Percentiles rank a stretch among this genome's conserved stretches.
Conservation (phyloP, 306 rosid genomes). For the Quillaja saponaria region DNA sequence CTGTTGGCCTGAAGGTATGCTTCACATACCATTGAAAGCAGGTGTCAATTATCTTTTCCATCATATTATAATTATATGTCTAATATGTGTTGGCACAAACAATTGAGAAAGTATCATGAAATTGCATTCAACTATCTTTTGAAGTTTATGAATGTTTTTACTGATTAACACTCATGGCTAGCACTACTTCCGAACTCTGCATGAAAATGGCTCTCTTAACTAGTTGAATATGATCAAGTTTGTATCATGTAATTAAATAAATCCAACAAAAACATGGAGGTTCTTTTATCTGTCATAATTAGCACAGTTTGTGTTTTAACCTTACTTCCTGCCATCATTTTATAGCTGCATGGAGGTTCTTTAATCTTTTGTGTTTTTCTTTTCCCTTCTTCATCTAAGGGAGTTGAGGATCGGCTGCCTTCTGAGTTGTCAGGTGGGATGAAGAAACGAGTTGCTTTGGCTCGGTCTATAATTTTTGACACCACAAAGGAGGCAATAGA, state of each 20-base stretch:
- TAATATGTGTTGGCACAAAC: constrained; percentile 27
- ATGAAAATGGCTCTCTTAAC: too few relatives aligned
- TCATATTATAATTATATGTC: constrained; percentile 6
- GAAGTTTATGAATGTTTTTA: background rate
- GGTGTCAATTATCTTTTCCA: constrained; percentile 6
- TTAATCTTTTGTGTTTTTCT: constrained; percentile 4
- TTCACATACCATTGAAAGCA: constrained; percentile 19
- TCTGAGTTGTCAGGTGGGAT: constrained; percentile 99
- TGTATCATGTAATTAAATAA: too few relatives aligned
- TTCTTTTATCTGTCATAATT: too few relatives aligned
- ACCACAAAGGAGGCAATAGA: constrained; percentile 67
- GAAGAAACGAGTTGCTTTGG: constrained; percentile 98
- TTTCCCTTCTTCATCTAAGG: constrained; percentile 48
- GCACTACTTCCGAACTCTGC: too few relatives aligned
- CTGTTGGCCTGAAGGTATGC: constrained; percentile 88
- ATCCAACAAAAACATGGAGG: too few relatives aligned
- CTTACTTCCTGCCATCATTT: too few relatives aligned
- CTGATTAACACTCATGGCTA: background rate
- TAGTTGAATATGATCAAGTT: too few relatives aligned
- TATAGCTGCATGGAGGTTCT: background rate
- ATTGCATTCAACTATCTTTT: background rate
- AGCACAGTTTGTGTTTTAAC: too few relatives aligned
- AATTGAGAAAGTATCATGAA: constrained; percentile 1
- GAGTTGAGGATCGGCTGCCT: constrained; percentile 89
- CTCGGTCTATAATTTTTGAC: constrained; percentile 87